Conservation (phyloP, 192 early-diverging fungal genomes). For the Mycoemilia scoparia region DNA sequence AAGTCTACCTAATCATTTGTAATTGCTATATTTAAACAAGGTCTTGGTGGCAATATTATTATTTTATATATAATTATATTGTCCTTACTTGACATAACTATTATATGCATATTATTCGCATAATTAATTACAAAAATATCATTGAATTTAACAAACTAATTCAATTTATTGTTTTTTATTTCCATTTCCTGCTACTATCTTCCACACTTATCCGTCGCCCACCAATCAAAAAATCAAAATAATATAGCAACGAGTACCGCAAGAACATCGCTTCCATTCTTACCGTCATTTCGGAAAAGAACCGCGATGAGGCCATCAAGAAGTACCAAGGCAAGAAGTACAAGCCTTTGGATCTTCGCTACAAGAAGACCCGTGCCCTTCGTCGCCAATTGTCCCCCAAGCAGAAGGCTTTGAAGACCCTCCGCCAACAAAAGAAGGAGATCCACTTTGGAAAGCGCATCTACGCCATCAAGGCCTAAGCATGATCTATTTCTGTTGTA, state of each 20-base stretch:
- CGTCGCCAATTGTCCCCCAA: slow-evolving; percentile 78
- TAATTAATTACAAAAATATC: too few relatives aligned
- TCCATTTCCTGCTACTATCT: too few relatives aligned
- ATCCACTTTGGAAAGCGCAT: slow-evolving; percentile 81
- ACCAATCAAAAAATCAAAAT: background rate
- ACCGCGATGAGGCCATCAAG: slow-evolving; percentile 70
- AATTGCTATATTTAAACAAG: too few relatives aligned
- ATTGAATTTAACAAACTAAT: slow-evolving; percentile 1
- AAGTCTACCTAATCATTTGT: too few relatives aligned
- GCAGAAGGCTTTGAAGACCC: slow-evolving; percentile 67
- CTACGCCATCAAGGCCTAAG: slow-evolving; percentile 75
- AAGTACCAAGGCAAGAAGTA: slow-evolving; percentile 94
- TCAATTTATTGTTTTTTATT: background rate
- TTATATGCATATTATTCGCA: too few relatives aligned
- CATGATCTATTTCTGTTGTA: slow-evolving; percentile 1
- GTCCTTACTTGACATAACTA: too few relatives aligned
- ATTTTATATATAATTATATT: too few relatives aligned
- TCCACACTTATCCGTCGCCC: too few relatives aligned
- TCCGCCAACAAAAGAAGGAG: slow-evolving; percentile 77
- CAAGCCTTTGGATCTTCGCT: slow-evolving; percentile 86
- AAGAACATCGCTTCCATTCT: slow-evolving; percentile 87
- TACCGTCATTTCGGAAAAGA: slow-evolving; percentile 89
- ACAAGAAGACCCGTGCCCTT: slow-evolving; percentile 97
- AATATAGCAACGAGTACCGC: slow-evolving; percentile 62
- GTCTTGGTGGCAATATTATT: slow-evolving; percentile 36